A percentile compares a stretch with the other conserved stretches of the same genome.
Evolutionary conservation across 1,284 basidiomycete genomes (phyloP).

Genomic region (Pseudozyma thailandica): DNA sequence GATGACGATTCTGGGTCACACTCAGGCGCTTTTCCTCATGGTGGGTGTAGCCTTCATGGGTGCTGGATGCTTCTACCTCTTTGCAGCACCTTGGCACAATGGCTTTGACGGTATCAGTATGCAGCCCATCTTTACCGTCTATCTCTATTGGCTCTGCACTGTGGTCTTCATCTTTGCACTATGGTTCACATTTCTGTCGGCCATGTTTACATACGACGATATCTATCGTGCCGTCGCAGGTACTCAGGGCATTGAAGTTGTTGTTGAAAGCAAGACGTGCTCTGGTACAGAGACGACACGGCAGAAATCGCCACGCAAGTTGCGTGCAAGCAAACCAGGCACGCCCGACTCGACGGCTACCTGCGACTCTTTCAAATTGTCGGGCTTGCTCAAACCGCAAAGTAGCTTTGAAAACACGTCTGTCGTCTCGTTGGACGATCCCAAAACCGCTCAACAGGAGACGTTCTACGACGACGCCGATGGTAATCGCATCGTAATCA

Average conservation of each 20-base stretch:
- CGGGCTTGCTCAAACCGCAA: too few species aligned
- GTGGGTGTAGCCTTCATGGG: neutral
- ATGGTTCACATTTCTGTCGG: slow-evolving; percentile 5
- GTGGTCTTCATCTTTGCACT: slow-evolving; percentile 4
- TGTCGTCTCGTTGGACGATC: too few species aligned
- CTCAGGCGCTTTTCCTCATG: neutral
- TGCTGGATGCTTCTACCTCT: slow-evolving; percentile 5
- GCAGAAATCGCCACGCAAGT: too few species aligned
- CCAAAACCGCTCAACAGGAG: too few species aligned
- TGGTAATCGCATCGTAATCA: neutral
- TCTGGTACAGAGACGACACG: too few species aligned
- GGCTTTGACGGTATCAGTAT: neutral
- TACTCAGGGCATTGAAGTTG: neutral
- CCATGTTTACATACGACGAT: slow-evolving; percentile 20
- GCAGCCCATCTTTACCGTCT: too few species aligned
- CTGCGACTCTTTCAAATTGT: too few species aligned
- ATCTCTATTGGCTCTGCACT: too few species aligned
- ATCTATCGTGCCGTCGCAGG: slow-evolving; percentile 16
- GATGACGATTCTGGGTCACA: slow-evolving; percentile 17
- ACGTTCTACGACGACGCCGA: neutral
- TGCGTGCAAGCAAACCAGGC: too few species aligned
- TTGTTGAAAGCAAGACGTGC: neutral
- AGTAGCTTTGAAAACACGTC: too few species aligned
- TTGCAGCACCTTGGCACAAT: slow-evolving; percentile 7
- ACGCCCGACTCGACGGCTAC: too few species aligned